Evolutionary conservation across 805 yeast species (phyloP).

Genomic region (Candida bentonensis): DNA sequence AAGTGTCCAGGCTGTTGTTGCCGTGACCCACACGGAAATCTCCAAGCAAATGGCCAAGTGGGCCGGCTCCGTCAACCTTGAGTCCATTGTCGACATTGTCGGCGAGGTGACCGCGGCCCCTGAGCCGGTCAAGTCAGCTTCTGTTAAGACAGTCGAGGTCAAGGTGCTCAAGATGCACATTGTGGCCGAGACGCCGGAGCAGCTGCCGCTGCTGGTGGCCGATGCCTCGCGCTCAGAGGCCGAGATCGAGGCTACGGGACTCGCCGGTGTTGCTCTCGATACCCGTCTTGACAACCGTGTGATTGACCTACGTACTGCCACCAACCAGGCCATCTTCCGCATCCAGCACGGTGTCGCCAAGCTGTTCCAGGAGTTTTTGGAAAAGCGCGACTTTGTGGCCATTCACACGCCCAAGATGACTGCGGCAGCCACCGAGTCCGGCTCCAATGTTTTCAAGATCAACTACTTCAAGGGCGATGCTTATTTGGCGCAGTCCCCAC

Average conservation of each 20-base stretch:
- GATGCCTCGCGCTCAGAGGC: slow-evolving; percentile 96
- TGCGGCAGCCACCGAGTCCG: slow-evolving; percentile 96
- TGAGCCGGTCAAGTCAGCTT: slow-evolving; percentile 78
- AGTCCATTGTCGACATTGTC: slow-evolving; percentile 80
- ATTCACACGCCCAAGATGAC: slow-evolving; percentile 92
- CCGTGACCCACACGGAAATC: slow-evolving; percentile 54
- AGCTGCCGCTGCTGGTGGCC: slow-evolving; percentile 87
- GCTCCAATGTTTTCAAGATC: slow-evolving; percentile 90
- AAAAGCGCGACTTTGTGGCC: slow-evolving; percentile 60
- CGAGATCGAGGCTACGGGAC: slow-evolving; percentile 59
- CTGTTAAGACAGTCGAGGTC: slow-evolving; percentile 83
- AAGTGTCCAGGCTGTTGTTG: slow-evolving; percentile 72
- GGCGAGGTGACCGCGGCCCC: slow-evolving; percentile 76
- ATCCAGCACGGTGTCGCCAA: slow-evolving; percentile 81
- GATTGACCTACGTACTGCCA: slow-evolving; percentile 89
- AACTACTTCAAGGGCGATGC: slow-evolving; percentile 88
- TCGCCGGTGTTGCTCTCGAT: slow-evolving; percentile 91
- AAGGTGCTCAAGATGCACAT: slow-evolving; percentile 59
- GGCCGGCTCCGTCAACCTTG: slow-evolving; percentile 75
- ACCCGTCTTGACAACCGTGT: slow-evolving; percentile 92
- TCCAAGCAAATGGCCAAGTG: slow-evolving; percentile 96
- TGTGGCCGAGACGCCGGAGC: slow-evolving; percentile 79
- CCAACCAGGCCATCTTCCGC: slow-evolving; percentile 94
- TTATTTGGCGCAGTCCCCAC: slow-evolving; percentile 95
- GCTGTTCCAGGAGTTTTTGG: slow-evolving; percentile 79